Conservation (phyloP, 1,284 basidiomycete species). For the Coniferiporia weirii region DNA sequence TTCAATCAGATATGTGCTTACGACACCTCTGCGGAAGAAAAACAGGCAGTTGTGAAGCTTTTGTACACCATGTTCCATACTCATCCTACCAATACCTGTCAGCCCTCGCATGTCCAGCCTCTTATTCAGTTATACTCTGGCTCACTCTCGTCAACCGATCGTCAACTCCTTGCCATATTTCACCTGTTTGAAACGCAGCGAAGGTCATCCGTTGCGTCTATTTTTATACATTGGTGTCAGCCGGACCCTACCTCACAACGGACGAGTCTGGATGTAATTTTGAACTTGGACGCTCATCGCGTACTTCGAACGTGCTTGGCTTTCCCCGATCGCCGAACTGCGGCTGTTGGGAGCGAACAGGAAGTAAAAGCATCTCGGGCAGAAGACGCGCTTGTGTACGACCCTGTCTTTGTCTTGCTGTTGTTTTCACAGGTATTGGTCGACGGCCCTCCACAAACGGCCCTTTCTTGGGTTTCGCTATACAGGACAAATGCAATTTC, state of each 20-base stretch:
- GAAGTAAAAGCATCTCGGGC: slow-evolving; percentile 23
- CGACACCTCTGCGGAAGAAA: slow-evolving; percentile 25
- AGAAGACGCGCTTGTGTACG: slow-evolving; percentile 55
- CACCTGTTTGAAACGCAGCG: slow-evolving; percentile 71
- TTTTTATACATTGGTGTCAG: slow-evolving; percentile 62
- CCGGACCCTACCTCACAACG: slow-evolving; percentile 36
- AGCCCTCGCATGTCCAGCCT: slow-evolving; percentile 75
- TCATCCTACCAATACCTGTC: slow-evolving; percentile 77
- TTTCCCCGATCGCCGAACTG: slow-evolving; percentile 59
- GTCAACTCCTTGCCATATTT: slow-evolving; percentile 67
- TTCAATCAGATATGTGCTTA: slow-evolving; percentile 41
- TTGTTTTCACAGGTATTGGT: slow-evolving; percentile 61
- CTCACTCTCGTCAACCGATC: slow-evolving; percentile 59
- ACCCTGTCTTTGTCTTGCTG: slow-evolving; percentile 75
- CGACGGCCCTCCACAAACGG: slow-evolving; percentile 51
- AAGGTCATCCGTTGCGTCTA: slow-evolving; percentile 55
- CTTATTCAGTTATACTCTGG: slow-evolving; percentile 72
- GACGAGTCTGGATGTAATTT: slow-evolving; percentile 59
- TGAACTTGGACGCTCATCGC: slow-evolving; percentile 61
- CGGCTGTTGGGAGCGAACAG: slow-evolving; percentile 28
- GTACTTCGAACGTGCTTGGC: slow-evolving; percentile 71
- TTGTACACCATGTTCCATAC: slow-evolving; percentile 65
- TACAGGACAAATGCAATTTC: slow-evolving; percentile 79
- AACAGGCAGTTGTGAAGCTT: slow-evolving; percentile 47
- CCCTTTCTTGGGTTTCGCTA: slow-evolving; percentile 79